Base-by-base conservation (phyloP, 441 rosid genomes). In the Breynia disticha region DNA sequence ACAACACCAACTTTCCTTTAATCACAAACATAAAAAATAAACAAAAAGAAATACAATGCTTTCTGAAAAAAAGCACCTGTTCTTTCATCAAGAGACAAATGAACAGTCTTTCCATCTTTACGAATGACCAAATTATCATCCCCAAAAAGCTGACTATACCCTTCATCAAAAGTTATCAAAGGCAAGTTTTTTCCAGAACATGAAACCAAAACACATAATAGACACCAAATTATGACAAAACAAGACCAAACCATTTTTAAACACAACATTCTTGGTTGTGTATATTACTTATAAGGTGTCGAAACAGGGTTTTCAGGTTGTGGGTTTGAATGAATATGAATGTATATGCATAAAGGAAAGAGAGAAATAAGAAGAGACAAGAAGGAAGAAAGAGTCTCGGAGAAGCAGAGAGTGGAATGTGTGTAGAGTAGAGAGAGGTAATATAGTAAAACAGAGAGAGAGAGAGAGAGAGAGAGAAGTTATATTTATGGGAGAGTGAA, bases 81-180 rank as follows among this genome's bases (percentile, higher is more conserved):
- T 53, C 93, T 72, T 65, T 89, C 88, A 66, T 89, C 85, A 7
- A 93, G 85, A 51, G 86, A 73, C 63, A 93, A 77, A 65, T 79
- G 90, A 62, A 89, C 90, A 42, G 86, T 71, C 56, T 83, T 81
- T n/a, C 99, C 99, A 63, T 93, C 95, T 62, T 63, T 61, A 58
- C 71, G 89, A 55, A 89, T 57, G 62, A 79, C 71, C 48, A 93
- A 73, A 60, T 93, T 84, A 64, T 87, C 77, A 38, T 93, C 86
- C 55, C 99, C 99, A 59, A 93, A 93, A 57, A 93, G 84, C 19
- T 89, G 96, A 18, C 75, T 59, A 67, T 93, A 93, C 3, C 97
- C 90, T 77, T 93, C 97, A 54, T 93, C 99, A 56, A 93, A 93
- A 18, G 89, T 68, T 12, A 75, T 55, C 24, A 81, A 28, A 42